A percentile compares a stretch with the other conserved stretches of the same genome.
phyloP scores from a whole-genome alignment of 306 rosid species.

The Macrotyloma uniflorum region DNA sequence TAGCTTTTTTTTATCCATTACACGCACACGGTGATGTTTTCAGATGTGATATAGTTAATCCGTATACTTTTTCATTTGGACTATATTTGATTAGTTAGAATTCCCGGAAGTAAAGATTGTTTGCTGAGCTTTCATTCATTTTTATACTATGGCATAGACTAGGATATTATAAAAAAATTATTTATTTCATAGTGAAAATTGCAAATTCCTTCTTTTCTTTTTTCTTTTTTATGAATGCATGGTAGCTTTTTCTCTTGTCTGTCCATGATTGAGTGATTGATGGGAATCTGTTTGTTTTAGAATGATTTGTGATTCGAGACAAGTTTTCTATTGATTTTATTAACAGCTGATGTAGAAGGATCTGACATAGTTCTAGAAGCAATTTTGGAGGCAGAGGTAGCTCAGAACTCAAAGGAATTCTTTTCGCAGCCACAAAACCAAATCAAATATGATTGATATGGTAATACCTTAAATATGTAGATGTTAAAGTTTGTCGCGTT shows the following conservation, averaged over 20 bases:
- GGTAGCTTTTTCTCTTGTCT: conserved; percentile 26
- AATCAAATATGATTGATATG: conserved; percentile 49
- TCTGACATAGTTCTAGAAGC: conserved; percentile 85
- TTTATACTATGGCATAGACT: conserved; percentile 2
- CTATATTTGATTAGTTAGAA: conserved; percentile 1
- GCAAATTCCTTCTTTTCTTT: conserved; percentile 4
- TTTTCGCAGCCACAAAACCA: conserved; percentile 73
- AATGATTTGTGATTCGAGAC: conserved; percentile 34
- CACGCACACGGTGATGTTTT: background rate
- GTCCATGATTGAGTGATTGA: conserved; percentile 18
- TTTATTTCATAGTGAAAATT: background rate
- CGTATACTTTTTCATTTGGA: background rate
- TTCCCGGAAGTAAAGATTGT: conserved; percentile 1
- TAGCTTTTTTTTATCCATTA: background rate
- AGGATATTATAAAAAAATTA: background rate
- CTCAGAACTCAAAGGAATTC: conserved; percentile 80
- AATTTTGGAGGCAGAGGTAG: conserved; percentile 85
- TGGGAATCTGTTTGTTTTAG: background rate
- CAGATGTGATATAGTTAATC: conserved; percentile 24
- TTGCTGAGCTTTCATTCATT: conserved; percentile 23
- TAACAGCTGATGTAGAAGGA: conserved; percentile 66
- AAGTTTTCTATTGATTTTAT: conserved; percentile 35
- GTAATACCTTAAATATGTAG: conserved; percentile 34
- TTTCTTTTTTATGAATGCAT: conserved; percentile 15
- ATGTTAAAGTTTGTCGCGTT: conserved; percentile 20